These are phyloP conservation scores for Plasmodium knowlesi DNA, from an alignment of 169 alveolate species.

Conservation along the genomic window DNA sequence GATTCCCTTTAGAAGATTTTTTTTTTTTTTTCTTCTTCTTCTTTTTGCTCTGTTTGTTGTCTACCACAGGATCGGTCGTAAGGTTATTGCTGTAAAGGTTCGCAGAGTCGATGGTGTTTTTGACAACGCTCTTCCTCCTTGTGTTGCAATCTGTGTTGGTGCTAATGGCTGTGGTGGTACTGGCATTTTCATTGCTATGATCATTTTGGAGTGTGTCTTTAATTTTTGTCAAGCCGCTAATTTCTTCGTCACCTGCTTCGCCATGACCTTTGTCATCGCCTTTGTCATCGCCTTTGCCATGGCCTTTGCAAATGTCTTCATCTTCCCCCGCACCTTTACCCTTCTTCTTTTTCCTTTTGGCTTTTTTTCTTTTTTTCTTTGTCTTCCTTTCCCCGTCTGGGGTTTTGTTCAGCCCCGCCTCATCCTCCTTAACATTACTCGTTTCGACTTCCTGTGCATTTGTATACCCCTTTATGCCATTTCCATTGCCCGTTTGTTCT, in stretches of 20 bases:
- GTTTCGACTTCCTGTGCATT: not conserved
- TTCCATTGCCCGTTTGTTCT: not conserved
- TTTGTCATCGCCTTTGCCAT: not conserved
- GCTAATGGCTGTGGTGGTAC: slow-evolving; percentile 38
- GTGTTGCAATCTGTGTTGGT: not conserved
- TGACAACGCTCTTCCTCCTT: not conserved
- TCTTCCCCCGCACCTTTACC: not conserved
- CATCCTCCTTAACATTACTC: not conserved
- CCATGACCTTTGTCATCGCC: not conserved
- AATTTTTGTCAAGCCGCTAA: not conserved
- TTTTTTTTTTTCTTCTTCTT: not conserved
- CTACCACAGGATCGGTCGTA: not conserved
- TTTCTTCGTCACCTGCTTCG: not conserved
- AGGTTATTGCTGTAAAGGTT: not conserved
- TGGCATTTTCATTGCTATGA: slow-evolving; percentile 19
- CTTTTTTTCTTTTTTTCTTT: not conserved
- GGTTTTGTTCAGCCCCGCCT: not conserved
- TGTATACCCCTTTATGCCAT: not conserved
- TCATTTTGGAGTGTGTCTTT: not conserved
- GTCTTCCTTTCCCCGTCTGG: not conserved
- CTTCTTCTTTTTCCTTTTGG: not conserved
- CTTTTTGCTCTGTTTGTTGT: slow-evolving; percentile 6
- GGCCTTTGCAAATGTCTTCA: not conserved
- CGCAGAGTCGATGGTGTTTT: not conserved
- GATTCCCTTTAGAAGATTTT: not conserved